A percentile compares a stretch with the other conserved stretches of the same genome.
These are phyloP conservation scores for Neospora caninum DNA, from an alignment of 169 alveolate species.

Conservation along the genomic window DNA sequence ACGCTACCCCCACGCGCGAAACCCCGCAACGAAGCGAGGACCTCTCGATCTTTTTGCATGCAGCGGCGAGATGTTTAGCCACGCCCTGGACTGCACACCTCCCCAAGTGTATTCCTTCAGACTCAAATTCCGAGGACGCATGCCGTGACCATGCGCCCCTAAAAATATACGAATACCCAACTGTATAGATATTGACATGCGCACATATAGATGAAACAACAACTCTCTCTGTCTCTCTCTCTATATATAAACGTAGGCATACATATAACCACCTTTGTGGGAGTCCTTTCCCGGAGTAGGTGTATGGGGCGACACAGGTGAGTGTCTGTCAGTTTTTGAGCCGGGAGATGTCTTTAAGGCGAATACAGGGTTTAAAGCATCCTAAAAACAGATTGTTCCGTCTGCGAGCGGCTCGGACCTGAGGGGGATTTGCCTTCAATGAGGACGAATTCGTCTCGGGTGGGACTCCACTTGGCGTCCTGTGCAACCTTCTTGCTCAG, in stretches of 20 bases:
- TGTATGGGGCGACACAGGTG: too few species aligned
- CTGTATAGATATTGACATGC: too few species aligned
- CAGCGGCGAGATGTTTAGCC: too few species aligned
- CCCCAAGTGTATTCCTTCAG: neutral
- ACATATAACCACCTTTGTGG: neutral
- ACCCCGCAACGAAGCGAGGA: too few species aligned
- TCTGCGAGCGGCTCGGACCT: neutral
- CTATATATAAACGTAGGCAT: neutral
- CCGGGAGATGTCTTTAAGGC: too few species aligned
- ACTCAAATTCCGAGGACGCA: neutral
- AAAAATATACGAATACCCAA: too few species aligned
- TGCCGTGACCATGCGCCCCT: neutral
- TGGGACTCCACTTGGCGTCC: conserved; percentile 79
- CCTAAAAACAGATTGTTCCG: neutral
- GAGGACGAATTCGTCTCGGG: conserved; percentile 74
- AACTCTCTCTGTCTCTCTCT: too few species aligned
- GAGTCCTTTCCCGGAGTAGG: neutral
- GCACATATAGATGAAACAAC: too few species aligned
- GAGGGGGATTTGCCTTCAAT: conserved; percentile 77
- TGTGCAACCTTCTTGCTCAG: conserved; percentile 72
- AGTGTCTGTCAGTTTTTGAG: neutral
- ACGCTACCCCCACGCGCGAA: too few species aligned
- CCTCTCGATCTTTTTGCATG: too few species aligned
- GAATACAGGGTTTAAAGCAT: too few species aligned
- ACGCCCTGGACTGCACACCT: too few species aligned